These are phyloP conservation scores for Schwanniomyces occidentalis DNA, from an alignment of 805 yeast genomes.

Conservation along the genomic window DNA sequence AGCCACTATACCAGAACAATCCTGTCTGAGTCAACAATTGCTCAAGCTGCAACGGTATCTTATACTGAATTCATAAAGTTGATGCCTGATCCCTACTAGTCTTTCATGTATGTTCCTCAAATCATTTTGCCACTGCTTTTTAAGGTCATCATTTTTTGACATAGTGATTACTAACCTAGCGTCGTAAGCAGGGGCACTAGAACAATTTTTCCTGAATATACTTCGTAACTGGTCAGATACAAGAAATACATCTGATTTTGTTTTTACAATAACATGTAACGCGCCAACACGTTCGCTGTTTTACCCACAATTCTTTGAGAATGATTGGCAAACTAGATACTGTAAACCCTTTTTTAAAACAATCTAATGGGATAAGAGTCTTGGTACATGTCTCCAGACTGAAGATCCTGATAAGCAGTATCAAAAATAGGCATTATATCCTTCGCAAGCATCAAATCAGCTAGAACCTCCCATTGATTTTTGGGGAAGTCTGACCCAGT, in stretches of 20 bases:
- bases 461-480: constrained; percentile 25
- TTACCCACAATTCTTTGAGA: constrained; percentile 32
- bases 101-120: constrained; percentile 22
- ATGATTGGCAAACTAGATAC: constrained; percentile 34
- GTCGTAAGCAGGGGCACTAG: constrained; percentile 37
- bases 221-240: constrained; percentile 1
- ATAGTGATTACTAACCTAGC: constrained; percentile 30
- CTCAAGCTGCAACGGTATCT: constrained; percentile 35
- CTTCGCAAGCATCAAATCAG: constrained; percentile 15
- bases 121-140: constrained; percentile 25
- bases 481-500: constrained; percentile 28
- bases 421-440: constrained; percentile 25
- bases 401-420: constrained; percentile 31
- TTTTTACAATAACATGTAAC: constrained; percentile 22
- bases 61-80: constrained; percentile 19
- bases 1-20: constrained; percentile 35
- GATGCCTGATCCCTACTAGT: constrained; percentile 23
- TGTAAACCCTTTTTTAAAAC: constrained; percentile 37
- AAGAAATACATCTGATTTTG: constrained; percentile 15
- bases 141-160: constrained; percentile 14
- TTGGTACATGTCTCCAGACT: constrained; percentile 41
- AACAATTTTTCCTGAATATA: constrained; percentile 26
- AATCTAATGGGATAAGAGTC: constrained; percentile 41
- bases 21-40: constrained; percentile 27
- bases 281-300: constrained; percentile 31